A percentile compares a stretch with the other conserved stretches of the same genome.
Evolutionary conservation across 1,139 yeast species (phyloP).

Genomic region (Hyphopichia buzzinii): DNA sequence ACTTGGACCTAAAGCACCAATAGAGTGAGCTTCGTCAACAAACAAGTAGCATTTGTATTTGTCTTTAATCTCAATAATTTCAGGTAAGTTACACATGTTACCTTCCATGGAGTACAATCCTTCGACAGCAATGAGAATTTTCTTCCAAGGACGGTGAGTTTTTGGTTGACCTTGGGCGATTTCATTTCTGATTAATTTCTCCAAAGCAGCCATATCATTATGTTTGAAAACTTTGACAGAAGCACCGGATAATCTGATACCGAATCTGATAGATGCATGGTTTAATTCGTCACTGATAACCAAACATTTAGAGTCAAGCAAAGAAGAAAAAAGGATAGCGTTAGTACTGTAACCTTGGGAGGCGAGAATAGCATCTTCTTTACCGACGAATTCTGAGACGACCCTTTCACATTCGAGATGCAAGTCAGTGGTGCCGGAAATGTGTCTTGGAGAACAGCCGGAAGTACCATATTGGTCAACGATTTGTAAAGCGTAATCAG

Average conservation of each 20-base stretch:
- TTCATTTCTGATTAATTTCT: constrained; percentile 76
- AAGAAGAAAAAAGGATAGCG: constrained; percentile 81
- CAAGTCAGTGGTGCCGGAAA: constrained; percentile 74
- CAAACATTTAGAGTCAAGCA: constrained; percentile 83
- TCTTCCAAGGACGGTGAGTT: constrained; percentile 96
- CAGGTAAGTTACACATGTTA: constrained; percentile 84
- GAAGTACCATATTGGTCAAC: constrained; percentile 72
- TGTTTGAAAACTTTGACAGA: constrained; percentile 91
- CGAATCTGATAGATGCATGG: constrained; percentile 94
- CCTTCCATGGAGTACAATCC: constrained; percentile 99
- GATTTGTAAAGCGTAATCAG: constrained; percentile 68
- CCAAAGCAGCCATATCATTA: constrained; percentile 82
- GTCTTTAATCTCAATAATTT: constrained; percentile 67
- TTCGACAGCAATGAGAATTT: constrained; percentile 89
- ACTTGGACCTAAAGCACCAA: constrained; percentile 93
- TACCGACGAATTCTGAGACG: constrained; percentile 85
- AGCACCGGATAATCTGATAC: constrained; percentile 90
- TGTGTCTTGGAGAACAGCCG: constrained; percentile 73
- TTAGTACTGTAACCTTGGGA: constrained; percentile 97
- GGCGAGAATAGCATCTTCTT: constrained; percentile 81
- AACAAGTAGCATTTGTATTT: constrained; percentile 87
- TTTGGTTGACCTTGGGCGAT: constrained; percentile 97
- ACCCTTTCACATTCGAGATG: constrained; percentile 73
- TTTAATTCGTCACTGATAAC: constrained; percentile 92
- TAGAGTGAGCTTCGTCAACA: constrained; percentile 97